Percentiles rank a stretch among this genome's conserved stretches.
Conservation (phyloP, 2,329 filamentous ascomycete species). For the Phyllosticta citrichinensis region DNA sequence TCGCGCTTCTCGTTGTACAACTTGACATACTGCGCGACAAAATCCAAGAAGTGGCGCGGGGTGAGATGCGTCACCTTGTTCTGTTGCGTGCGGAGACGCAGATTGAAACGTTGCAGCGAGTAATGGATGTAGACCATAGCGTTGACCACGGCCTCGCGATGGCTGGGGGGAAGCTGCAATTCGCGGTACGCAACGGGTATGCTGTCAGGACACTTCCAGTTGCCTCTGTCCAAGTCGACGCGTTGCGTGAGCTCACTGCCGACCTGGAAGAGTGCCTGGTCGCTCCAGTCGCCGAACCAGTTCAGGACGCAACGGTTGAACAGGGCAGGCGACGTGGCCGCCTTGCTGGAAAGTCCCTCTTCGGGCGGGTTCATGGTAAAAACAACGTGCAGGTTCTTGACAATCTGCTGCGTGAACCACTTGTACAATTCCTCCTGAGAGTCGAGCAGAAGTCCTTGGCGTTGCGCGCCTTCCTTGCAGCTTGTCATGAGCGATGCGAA, state of each 20-base stretch:
- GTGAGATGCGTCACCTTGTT: conserved; percentile 88
- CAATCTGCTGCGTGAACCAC: conserved; percentile 99
- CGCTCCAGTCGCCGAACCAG: conserved; percentile 99
- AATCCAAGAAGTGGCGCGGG: conserved; percentile 93
- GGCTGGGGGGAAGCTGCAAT: conserved; percentile 72
- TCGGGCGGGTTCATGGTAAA: conserved; percentile 99
- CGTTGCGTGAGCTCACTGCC: conserved; percentile 90
- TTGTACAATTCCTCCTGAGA: conserved; percentile 99
- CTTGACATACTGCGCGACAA: conserved; percentile 94
- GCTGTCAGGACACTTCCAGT: conserved; percentile 77
- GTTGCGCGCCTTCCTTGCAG: conserved; percentile 95
- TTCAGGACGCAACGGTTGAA: conserved; percentile 99
- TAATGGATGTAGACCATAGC: conserved; percentile 99
- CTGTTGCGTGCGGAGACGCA: conserved; percentile 80
- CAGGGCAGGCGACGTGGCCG: conserved; percentile 89
- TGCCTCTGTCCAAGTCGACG: conserved; percentile 85
- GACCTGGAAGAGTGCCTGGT: conserved; percentile 97
- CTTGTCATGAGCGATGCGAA: conserved; percentile 98
- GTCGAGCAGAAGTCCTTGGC: conserved; percentile 87
- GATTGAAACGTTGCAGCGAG: conserved; percentile 83
- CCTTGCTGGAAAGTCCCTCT: conserved; percentile 88
- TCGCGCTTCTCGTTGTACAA: conserved; percentile 98
- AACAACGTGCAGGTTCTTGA: conserved; percentile 97
- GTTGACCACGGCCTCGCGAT: conserved; percentile 88
- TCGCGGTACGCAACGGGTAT: conserved; percentile 89